Conservation (phyloP, 1,139 yeast genomes). For the Wickerhamomyces sp. region DNA sequence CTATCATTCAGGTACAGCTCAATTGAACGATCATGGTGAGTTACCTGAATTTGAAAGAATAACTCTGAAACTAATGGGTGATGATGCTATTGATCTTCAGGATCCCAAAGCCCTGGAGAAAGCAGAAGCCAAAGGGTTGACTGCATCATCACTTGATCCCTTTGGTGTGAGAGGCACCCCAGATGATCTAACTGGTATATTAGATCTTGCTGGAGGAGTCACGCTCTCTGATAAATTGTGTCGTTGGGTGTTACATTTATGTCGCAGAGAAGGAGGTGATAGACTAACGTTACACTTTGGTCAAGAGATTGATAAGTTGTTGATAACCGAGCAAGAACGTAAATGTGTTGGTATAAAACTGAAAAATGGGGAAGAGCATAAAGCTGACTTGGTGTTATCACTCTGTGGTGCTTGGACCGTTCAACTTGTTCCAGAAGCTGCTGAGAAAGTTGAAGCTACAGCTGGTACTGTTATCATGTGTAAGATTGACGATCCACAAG, state of each 20-base stretch:
- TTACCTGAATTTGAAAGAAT: constrained; percentile 20
- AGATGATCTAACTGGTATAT: constrained; percentile 21
- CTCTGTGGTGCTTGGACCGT: constrained; percentile 20
- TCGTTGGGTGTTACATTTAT: constrained; percentile 25
- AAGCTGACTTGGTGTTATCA: constrained; percentile 18
- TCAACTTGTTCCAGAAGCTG: constrained; percentile 20
- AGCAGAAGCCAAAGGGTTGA: constrained; percentile 25
- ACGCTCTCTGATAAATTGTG: constrained; percentile 34
- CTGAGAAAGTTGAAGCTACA: constrained; percentile 30
- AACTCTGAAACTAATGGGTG: constrained; percentile 18
- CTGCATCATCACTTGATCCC: constrained; percentile 21
- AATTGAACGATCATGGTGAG: constrained; percentile 20
- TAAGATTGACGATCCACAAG: constrained; percentile 23
- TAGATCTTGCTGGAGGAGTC: constrained; percentile 35
- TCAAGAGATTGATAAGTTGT: constrained; percentile 5
- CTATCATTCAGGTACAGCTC: constrained; percentile 23
- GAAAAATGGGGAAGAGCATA: constrained; percentile 17
- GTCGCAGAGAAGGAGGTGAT: constrained; percentile 13
- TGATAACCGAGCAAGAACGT: constrained; percentile 1
- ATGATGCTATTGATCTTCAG: constrained; percentile 26
- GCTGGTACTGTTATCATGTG: constrained; percentile 30
- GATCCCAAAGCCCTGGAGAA: constrained; percentile 25
- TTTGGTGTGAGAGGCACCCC: too few relatives aligned
- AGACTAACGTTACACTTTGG: constrained; percentile 19
- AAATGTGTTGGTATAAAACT: constrained; percentile 15